Conservation (phyloP, 1,284 basidiomycete species). For the Rhodotorula sp. region DNA sequence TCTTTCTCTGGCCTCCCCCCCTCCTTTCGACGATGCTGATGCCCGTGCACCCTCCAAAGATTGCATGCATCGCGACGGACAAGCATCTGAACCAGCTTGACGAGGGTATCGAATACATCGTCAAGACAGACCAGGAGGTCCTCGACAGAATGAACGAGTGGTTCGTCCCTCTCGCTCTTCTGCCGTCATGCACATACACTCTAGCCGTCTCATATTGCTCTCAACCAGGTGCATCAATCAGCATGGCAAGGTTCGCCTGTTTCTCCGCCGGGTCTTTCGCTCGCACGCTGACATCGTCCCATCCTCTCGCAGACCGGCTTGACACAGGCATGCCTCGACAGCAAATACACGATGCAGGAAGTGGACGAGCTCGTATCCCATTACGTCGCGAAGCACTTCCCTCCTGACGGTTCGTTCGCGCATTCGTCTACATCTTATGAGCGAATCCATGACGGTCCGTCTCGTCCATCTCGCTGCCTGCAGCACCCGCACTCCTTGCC, state of each 20-base stretch:
- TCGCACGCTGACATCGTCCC: not conserved
- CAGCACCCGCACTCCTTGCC: constrained; percentile 47
- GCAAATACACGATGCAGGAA: constrained; percentile 30
- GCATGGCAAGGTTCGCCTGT: constrained; percentile 34
- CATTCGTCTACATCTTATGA: not conserved
- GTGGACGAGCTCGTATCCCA: constrained; percentile 42
- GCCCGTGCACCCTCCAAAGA: constrained; percentile 30
- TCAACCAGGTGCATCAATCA: constrained; percentile 41
- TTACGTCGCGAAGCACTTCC: constrained; percentile 48
- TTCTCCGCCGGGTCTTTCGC: not conserved
- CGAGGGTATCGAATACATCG: constrained; percentile 55
- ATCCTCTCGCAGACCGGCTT: constrained; percentile 35
- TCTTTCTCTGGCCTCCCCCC: too few relatives aligned
- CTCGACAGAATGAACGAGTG: constrained; percentile 50
- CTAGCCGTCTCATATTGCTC: too few relatives aligned
- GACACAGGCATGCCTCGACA: constrained; percentile 39
- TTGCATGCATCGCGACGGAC: constrained; percentile 54
- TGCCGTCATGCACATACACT: not conserved
- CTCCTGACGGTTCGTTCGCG: constrained; percentile 5
- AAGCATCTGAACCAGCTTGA: constrained; percentile 55
- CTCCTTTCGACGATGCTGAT: not conserved
- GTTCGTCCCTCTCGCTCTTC: constrained; percentile 15
- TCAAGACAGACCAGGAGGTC: constrained; percentile 53
- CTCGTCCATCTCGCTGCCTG: not conserved
- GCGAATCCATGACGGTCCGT: not conserved